A percentile compares a stretch with the other conserved stretches of the same genome.
These are phyloP conservation scores for Pontederia paniculata DNA, from an alignment of 176 grass and related monocot genomes.

Conservation along the genomic window DNA sequence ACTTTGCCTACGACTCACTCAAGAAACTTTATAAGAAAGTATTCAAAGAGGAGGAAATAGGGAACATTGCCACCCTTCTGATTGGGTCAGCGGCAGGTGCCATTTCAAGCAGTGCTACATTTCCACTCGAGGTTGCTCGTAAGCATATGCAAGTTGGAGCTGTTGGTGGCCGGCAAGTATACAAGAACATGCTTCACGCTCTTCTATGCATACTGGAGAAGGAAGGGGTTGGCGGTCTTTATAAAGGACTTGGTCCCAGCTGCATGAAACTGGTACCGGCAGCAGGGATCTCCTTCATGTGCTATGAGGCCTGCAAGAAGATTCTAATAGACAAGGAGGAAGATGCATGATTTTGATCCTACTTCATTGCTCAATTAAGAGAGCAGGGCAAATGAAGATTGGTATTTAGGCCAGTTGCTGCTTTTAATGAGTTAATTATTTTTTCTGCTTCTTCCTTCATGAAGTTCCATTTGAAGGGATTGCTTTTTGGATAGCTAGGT, in stretches of 20 bases:
- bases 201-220: conserved; percentile 52
- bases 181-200: conserved; percentile 63
- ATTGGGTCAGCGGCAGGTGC: conserved; percentile 60
- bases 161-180: conserved; percentile 55
- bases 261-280: conserved; percentile 83
- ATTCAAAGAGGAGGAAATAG: conserved; percentile 33
- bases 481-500: too few relatives aligned
- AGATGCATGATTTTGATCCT: background rate
- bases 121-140: conserved; percentile 82
- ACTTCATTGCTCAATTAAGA: background rate
- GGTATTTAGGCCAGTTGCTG: background rate
- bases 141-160: conserved; percentile 89
- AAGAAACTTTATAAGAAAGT: conserved; percentile 39
- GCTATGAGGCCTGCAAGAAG: conserved; percentile 81
- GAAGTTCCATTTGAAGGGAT: too few relatives aligned
- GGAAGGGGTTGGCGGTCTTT: conserved; percentile 52
- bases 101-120: conserved; percentile 72
- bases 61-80: conserved; percentile 36
- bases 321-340: conserved; percentile 35
- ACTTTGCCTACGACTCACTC: conserved; percentile 65
- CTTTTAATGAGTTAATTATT: too few relatives aligned
- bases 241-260: conserved; percentile 66
- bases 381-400: background rate
- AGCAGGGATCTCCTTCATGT: conserved; percentile 87
- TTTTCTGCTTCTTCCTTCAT: too few relatives aligned